Base-by-base conservation (phyloP, 225 moss, liverwort and hornwort genomes). In the Sphagnum tenellum region DNA sequence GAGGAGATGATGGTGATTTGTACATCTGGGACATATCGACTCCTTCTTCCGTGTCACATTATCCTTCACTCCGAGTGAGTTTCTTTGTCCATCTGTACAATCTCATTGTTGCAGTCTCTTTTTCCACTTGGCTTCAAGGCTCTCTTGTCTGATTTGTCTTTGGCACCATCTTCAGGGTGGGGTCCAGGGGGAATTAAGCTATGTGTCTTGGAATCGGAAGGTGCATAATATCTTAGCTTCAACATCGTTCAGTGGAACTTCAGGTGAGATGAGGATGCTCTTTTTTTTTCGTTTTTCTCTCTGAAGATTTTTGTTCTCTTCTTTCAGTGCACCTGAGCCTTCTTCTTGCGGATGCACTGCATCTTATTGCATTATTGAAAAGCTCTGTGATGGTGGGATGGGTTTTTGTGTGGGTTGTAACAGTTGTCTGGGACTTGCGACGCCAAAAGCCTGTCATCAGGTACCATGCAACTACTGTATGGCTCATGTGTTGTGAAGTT, bases 351-450 rank as follows among this genome's bases (percentile, higher is more conserved):
- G 29, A 0, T 29, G 29, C 29, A 29, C 29, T 29, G 29, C 29
- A 29, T 29, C 29, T 29, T 29, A 29, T 29, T 29, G 29, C 29
- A 29, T 1, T 29, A 1, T 29, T 29, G 29, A 29, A 29, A 29
- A 29, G 29, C 29, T 29, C 29, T 29, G 29, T 29, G 29, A 29
- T 29, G 29, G 29, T 29, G 29, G 29, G 29, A 29, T 59, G 72
- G 84, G 49, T 10, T 67, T 63, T 48, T 56, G 71, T 69, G 57
- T 56, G 67, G 10, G 29, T 29, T 29, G 29, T 29, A 45, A 64
- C 67, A 96, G 95, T 92, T 70, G 88, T 96, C 49, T 96, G 96
- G 96, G 96, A 96, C 75, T 69, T 96, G 74, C 86, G 92, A 61
- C 92, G 84, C 52, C 86, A 84, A 71, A 96, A 82, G 60, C 92